Evolutionary conservation across 306 rosid species (phyloP), one percentile per base, ranked within the genome.

Genomic region (Fragaria iinumae): DNA sequence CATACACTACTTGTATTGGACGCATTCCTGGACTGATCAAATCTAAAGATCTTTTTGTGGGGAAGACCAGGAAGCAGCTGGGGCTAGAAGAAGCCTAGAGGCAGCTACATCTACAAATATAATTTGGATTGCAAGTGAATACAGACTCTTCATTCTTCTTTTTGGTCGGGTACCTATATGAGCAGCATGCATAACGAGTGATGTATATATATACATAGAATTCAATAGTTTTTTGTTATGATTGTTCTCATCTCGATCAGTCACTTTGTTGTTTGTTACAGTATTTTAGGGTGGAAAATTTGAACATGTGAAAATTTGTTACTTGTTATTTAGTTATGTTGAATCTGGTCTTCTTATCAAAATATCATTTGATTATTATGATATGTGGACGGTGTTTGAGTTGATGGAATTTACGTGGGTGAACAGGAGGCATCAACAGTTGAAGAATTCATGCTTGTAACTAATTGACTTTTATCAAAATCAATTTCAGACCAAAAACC

Each of bases 21-120:
- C 76, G 84, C 64, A 32, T 91, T 55, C 93, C 97, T 18, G 92
- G 90, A 62, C 8, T 82, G 65, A 62, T 91, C 53, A 93, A 93
- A 71, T 91, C 93, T 4, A 78, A 90, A 66, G 93, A 93, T 77
- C 88, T 93, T 71, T 91, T 91, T 76, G 93, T 91, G 32, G 92
- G 93, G 63, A 89, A 56, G 74, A 82, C 92, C 72, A 91, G 96
- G 81, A 90, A 86, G 84, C 83, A 81, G 66, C 71, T 91, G 82
- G 97, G 92, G 32, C 83, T 90, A 43, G 80, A 77, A 41, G 80
- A 77, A 12, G 41, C 67, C 41, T 63, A 63, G 67, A 63, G 29
- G 65, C n/a, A 27, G 20, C 80, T 91, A 62, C 43, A 63, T 56
- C 48, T 36, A 8, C 29, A 55, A 55, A 75, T 80, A 75, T 75